Base-by-base conservation (phyloP, 2,329 filamentous ascomycete species). In the Fusarium marasasianum region DNA sequence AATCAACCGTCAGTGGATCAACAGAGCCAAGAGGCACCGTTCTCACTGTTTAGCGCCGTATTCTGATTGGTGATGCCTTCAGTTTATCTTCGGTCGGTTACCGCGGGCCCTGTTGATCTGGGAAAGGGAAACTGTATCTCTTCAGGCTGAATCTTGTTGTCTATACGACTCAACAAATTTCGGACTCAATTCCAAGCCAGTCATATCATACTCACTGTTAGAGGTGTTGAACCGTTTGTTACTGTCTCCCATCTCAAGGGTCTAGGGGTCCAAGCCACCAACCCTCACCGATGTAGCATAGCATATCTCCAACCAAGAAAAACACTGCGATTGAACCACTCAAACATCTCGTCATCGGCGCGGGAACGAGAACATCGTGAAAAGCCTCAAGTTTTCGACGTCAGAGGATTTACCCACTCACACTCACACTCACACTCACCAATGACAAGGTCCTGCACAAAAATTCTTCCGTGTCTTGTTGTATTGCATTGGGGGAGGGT, bases 51-150 rank as follows among this genome's bases (percentile, higher is more conserved):
- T 73, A 73, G 66, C 71, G 71, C 73, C 48, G 53, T 64, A 43
- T 66, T 76, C 60, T 72, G 53, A 75, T 76, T 76, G 73, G 73
- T 43, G 63, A 75, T 62, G 31, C 5, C 56, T 41, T 71, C 66
- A 66, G 40, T 54, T 37, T 54, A 37, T 43, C 41, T 53, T 61
- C 31, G 44, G 57, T 74, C 75, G 75, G 58, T 38, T 77, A 63
- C 69, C 75, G 75, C 75, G 73, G 62, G 55, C 12, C 65, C 66
- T 69, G 66, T 58, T 70, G 67, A 70, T 70, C 67, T 69, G 65
- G 65, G 65, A 65, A 58, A 63, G 58, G 58, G 26, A 41, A 45
- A 31, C 44, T 33, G 45, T 58, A 22, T 51, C 58, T 51, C 63
- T 70, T 71, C 68, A 71, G 68, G 31, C 68, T 71, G 54, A 70